These are phyloP conservation scores for Backusella psychrophila DNA, from an alignment of 192 early-diverging fungal genomes.

Conservation along the genomic window DNA sequence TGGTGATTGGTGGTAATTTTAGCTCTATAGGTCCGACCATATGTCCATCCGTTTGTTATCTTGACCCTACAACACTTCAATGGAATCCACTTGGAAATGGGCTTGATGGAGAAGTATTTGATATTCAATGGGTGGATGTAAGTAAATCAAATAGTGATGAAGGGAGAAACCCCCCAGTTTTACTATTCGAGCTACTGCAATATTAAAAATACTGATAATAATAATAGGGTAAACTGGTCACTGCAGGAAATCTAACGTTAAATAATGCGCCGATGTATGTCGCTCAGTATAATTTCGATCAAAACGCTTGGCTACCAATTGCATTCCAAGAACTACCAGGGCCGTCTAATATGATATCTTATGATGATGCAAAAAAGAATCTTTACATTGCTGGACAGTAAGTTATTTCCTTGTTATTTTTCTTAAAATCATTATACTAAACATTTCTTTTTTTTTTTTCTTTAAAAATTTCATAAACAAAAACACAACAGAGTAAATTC, in stretches of 20 bases:
- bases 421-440: not conserved
- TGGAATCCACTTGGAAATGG: constrained; percentile 33
- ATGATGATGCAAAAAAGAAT: constrained; percentile 7
- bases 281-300: constrained; percentile 19
- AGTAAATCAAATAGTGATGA: not conserved
- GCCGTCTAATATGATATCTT: constrained; percentile 13
- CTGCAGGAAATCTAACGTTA: constrained; percentile 22
- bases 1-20: constrained; percentile 62
- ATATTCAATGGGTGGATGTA: constrained; percentile 34
- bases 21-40: constrained; percentile 39
- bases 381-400: constrained; percentile 43
- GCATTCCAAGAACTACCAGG: not conserved
- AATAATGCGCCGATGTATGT: constrained; percentile 10
- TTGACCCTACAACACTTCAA: constrained; percentile 26
- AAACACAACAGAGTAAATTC: not conserved
- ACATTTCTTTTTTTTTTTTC: not conserved
- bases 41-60: constrained; percentile 32
- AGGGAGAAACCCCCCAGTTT: no score
- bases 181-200: not conserved
- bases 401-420: not conserved
- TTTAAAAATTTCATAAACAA: not conserved
- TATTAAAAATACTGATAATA: not conserved
- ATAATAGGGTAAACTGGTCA: constrained; percentile 17
- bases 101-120: constrained; percentile 31
- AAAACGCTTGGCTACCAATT: constrained; percentile 12